These are phyloP conservation scores for Austroboletus festivus DNA, from an alignment of 768 basidiomycete species.

Conservation along the genomic window DNA sequence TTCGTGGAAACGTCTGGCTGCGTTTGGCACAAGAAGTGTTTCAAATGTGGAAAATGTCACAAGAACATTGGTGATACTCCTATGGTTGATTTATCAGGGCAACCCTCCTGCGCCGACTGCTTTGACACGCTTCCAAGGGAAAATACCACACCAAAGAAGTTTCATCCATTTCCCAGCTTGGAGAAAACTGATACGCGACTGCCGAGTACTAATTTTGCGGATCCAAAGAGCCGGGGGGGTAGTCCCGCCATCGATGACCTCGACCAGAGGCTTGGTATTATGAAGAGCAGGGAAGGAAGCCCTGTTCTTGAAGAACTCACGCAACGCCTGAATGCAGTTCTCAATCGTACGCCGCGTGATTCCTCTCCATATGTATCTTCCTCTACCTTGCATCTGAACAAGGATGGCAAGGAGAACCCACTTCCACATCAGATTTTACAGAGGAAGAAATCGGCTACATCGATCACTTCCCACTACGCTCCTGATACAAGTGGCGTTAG, in stretches of 20 bases:
- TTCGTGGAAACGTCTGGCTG: slow-evolving; percentile 68
- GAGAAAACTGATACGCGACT: slow-evolving; percentile 35
- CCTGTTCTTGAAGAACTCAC: slow-evolving; percentile 52
- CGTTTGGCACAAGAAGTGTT: slow-evolving; percentile 83
- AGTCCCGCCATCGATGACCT: slow-evolving; percentile 66
- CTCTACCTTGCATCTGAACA: slow-evolving; percentile 15
- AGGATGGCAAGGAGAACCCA: slow-evolving; percentile 23
- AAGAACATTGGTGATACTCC: slow-evolving; percentile 72
- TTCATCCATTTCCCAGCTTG: slow-evolving; percentile 36
- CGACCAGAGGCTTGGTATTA: slow-evolving; percentile 57
- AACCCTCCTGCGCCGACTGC: slow-evolving; percentile 75
- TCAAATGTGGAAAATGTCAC: slow-evolving; percentile 68
- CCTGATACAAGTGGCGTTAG: slow-evolving; percentile 2
- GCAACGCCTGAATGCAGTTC: slow-evolving; percentile 42
- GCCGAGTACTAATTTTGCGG: slow-evolving; percentile 45
- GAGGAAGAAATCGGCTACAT: slow-evolving; percentile 17
- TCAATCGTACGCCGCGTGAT: slow-evolving; percentile 34
- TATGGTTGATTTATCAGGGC: slow-evolving; percentile 80
- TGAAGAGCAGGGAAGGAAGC: slow-evolving; percentile 51
- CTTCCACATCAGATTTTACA: slow-evolving; percentile 23
- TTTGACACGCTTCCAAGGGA: slow-evolving; percentile 73
- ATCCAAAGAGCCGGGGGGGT: slow-evolving; percentile 44
- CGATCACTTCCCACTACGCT: slow-evolving; percentile 5
- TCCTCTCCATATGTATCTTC: slow-evolving; percentile 23
- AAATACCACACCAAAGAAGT: slow-evolving; percentile 37